Evolutionary conservation across 495 filamentous ascomycete genomes (phyloP).

Genomic region (Gamarada debralockiae): DNA sequence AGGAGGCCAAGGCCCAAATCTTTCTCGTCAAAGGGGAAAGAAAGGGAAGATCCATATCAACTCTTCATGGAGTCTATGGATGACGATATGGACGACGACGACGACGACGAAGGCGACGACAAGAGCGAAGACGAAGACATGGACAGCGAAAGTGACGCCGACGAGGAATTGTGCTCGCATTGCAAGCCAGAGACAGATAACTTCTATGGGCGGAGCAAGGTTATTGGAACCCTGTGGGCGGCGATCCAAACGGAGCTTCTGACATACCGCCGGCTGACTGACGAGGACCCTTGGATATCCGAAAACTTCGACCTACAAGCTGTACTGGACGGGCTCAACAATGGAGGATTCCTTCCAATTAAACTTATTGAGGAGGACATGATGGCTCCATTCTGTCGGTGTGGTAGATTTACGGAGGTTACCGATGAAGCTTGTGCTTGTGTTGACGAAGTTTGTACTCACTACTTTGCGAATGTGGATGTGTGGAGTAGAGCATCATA

Average conservation of each 20-base stretch:
- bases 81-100: not conserved
- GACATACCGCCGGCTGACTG: slow-evolving; percentile 23
- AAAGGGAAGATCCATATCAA: slow-evolving; percentile 5
- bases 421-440: slow-evolving; percentile 1
- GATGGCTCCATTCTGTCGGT: slow-evolving; percentile 24
- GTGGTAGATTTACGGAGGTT: slow-evolving; percentile 18
- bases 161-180: too few species aligned
- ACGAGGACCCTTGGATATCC: slow-evolving; percentile 27
- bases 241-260: slow-evolving; percentile 27
- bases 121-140: not conserved
- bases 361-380: slow-evolving; percentile 16
- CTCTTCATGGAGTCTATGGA: slow-evolving; percentile 2
- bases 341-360: slow-evolving; percentile 8
- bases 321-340: slow-evolving; percentile 14
- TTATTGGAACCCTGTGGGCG: slow-evolving; percentile 23
- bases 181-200: slow-evolving; percentile 10
- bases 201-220: slow-evolving; percentile 19
- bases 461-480: slow-evolving; percentile 29
- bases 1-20: not conserved
- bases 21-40: not conserved
- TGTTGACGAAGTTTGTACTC: slow-evolving; percentile 19
- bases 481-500: slow-evolving; percentile 23
- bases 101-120: not conserved
- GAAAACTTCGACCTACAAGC: slow-evolving; percentile 23
- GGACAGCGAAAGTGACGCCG: not conserved